Evolutionary conservation across 2,329 filamentous ascomycete species (phyloP).

Genomic region (Reticulascus tulasneorum): DNA sequence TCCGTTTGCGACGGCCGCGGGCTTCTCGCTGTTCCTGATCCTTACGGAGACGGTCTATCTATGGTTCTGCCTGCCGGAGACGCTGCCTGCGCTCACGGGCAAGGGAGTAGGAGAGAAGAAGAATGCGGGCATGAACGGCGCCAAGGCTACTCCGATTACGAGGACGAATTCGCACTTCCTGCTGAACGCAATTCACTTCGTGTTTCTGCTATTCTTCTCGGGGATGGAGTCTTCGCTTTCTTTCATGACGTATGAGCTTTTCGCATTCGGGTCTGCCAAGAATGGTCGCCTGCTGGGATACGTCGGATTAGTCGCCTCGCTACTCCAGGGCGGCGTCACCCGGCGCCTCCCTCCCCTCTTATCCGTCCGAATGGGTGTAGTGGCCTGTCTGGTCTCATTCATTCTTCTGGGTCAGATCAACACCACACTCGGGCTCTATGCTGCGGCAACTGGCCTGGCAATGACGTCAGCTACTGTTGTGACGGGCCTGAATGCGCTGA

Average conservation of each 20-base stretch:
- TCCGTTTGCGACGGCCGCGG: conserved; percentile 89
- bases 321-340: conserved; percentile 92
- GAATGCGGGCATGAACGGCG: conserved; percentile 21
- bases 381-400: conserved; percentile 76
- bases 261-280: conserved; percentile 71
- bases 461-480: conserved; percentile 93
- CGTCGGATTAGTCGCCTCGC: conserved; percentile 82
- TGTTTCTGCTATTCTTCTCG: conserved; percentile 94
- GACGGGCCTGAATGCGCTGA: conserved; percentile 85
- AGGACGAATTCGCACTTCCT: conserved; percentile 80
- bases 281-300: conserved; percentile 86
- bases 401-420: conserved; percentile 68
- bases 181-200: conserved; percentile 81
- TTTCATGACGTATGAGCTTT: conserved; percentile 96
- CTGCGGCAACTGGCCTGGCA: conserved; percentile 77
- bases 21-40: conserved; percentile 80
- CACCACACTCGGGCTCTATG: conserved; percentile 68
- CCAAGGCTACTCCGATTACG: conserved; percentile 24
- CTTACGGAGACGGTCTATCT: conserved; percentile 85
- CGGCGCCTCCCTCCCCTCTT: conserved; percentile 76
- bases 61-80: conserved; percentile 82
- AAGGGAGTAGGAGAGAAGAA: conserved; percentile 15
- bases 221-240: conserved; percentile 97
- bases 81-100: conserved; percentile 58
- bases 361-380: conserved; percentile 74